Base-by-base conservation (phyloP, 1,139 yeast genomes). In the Yamadazyma songkhlaensis region DNA sequence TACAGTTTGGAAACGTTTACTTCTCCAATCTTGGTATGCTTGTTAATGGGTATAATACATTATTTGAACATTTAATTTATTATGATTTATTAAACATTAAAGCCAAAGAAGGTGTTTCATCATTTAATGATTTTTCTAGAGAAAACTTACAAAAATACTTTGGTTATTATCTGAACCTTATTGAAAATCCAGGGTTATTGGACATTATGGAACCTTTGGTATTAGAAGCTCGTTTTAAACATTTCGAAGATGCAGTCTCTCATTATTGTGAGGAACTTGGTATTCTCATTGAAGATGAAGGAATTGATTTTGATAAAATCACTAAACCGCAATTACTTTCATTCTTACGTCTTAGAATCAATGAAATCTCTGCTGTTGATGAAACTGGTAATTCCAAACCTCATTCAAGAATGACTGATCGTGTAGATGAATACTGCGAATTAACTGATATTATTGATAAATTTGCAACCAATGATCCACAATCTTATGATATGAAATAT, bases 311-410 rank as follows among this genome's bases (percentile, higher is more conserved):
- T 15, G 10, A 11, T 17, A 9, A 30, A 5, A 12, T 11, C 6
- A 17, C 33, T 13, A 31, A 31, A 31, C 8, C n/a, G 10, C 32
- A 37, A 14, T 45, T 63, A 10, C 36, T 50, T 14, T 33, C 40
- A 1, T 31, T 46, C 3, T 49, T 62, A 39, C 54, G 52, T 7
- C 43, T 29, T 14, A 42, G 56, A 11, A 54, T 58, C 23, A 56
- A 57, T 11, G 54, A 51, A 25, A 40, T 51, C 2, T 47, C 48
- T 13, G 40, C 47, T 11, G 38, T 38, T 11, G 32, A 29, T 29
- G 12, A 17, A 17, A 17, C 6, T n/a, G 17, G 15, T 12, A 44
- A 44, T 26, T 37, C 53, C n/a, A 47, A 54, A 24, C 51, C 54
- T 2, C 35, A 42, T 8, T 51, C 35, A 31, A 47, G 42, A 42